These are phyloP conservation scores for Nothophoma quercina DNA, from an alignment of 2,329 filamentous ascomycete species.

Conservation along the genomic window DNA sequence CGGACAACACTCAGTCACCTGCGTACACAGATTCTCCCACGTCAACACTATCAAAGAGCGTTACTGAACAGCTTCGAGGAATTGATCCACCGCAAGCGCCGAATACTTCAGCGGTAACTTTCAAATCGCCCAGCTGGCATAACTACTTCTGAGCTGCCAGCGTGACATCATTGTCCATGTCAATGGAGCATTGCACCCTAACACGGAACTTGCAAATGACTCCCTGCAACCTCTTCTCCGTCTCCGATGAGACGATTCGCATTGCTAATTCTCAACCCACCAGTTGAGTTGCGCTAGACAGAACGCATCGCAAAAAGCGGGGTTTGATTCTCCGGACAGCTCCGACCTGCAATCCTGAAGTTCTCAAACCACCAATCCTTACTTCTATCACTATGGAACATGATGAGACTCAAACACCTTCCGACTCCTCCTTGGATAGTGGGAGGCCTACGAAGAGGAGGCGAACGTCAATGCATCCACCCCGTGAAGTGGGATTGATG, in stretches of 20 bases:
- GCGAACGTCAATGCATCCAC: constrained; percentile 25
- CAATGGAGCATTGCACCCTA: too few species aligned
- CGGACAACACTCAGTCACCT: neutral
- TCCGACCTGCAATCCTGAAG: neutral
- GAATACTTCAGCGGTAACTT: constrained; percentile 5
- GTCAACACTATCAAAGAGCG: constrained; percentile 4
- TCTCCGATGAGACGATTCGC: neutral
- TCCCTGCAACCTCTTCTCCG: neutral
- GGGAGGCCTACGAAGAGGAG: constrained; percentile 23
- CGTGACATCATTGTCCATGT: neutral
- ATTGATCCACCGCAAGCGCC: constrained; percentile 17
- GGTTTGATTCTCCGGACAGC: constrained; percentile 21
- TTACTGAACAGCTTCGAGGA: constrained; percentile 12
- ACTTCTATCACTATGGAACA: constrained; percentile 15
- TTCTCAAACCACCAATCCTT: neutral
- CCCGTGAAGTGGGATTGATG: constrained; percentile 60
- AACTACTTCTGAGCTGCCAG: constrained; percentile 14
- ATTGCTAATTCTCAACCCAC: neutral
- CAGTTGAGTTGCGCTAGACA: neutral
- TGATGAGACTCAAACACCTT: constrained; percentile 6
- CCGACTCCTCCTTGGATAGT: neutral
- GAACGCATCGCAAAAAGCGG: constrained; percentile 10
- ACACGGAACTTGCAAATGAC: neutral
- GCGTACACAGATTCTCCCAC: constrained; percentile 5
- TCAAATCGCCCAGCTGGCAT: constrained; percentile 13